phyloP scores from a whole-genome alignment of 1,284 basidiomycete genomes.

The Irpex lacteus region DNA sequence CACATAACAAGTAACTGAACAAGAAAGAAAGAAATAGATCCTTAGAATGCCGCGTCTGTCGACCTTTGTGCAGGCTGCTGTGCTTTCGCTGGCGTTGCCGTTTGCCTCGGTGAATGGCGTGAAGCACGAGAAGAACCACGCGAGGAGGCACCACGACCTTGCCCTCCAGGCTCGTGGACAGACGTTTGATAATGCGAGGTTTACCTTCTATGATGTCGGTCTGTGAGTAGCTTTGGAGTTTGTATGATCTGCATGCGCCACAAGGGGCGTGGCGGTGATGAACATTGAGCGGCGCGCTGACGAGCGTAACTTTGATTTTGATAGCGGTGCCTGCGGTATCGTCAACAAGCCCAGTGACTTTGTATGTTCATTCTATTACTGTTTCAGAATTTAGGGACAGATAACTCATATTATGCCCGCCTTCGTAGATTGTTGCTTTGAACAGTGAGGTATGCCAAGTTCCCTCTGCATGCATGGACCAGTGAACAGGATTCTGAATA shows the following conservation, averaged over 20 bases:
- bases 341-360: slow-evolving; percentile 44
- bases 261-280: not conserved
- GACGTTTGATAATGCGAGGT: slow-evolving; percentile 22
- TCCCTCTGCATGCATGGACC: not conserved
- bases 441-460: slow-evolving; percentile 33
- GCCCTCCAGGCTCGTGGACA: slow-evolving; percentile 20
- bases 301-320: not conserved
- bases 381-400: not conserved
- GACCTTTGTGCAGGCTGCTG: slow-evolving; percentile 23
- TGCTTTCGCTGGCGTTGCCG: slow-evolving; percentile 30
- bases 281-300: slow-evolving; percentile 2
- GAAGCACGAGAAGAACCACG: slow-evolving; percentile 1
- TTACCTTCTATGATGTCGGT: slow-evolving; percentile 54
- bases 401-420: not conserved
- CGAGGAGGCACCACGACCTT: slow-evolving; percentile 30
- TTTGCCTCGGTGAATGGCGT: slow-evolving; percentile 20
- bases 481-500: not conserved
- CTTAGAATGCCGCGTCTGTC: slow-evolving; percentile 27
- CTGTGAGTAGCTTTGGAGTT: slow-evolving; percentile 37
- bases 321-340: slow-evolving; percentile 55
- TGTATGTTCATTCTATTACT: slow-evolving; percentile 36
- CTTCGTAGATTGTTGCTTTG: slow-evolving; percentile 39
- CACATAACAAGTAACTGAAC: not conserved
- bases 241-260: not conserved
- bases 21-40: not conserved